Conservation (phyloP, 2,329 filamentous ascomycete species). For the Nakataea oryzae region DNA sequence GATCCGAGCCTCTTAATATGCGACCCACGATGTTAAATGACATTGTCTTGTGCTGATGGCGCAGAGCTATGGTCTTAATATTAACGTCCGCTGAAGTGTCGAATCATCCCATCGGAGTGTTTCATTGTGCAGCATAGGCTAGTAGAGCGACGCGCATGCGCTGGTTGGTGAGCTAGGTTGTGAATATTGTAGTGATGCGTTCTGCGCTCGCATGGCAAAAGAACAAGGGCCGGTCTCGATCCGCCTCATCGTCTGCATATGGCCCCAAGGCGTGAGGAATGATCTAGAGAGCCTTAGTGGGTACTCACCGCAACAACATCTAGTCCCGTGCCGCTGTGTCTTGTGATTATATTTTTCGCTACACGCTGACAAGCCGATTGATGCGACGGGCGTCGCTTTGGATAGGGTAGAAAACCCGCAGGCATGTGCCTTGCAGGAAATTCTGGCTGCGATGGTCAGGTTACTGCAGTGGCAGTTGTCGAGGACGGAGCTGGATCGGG, state of each 20-base stretch:
- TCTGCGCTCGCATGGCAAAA: not conserved
- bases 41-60: not conserved
- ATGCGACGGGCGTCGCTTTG: not conserved
- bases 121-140: not conserved
- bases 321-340: not conserved
- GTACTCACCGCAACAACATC: not conserved
- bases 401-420: no score
- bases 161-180: no score
- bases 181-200: not conserved
- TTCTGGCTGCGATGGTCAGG: no score
- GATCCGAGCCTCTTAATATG: not conserved
- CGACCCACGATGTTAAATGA: not conserved
- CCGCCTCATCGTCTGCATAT: not conserved
- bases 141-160: no score
- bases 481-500: not conserved
- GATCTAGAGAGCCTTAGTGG: not conserved
- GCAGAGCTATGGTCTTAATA: not conserved
- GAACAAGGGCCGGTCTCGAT: no score
- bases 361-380: not conserved
- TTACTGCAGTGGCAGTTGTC: no score
- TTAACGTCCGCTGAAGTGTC: not conserved
- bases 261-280: not conserved
- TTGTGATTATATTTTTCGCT: not conserved
- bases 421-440: not conserved
- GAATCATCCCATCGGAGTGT: no score